Evolutionary conservation across 352 stramenopile genomes (phyloP).

Genomic region (Globisporangium splendens): DNA sequence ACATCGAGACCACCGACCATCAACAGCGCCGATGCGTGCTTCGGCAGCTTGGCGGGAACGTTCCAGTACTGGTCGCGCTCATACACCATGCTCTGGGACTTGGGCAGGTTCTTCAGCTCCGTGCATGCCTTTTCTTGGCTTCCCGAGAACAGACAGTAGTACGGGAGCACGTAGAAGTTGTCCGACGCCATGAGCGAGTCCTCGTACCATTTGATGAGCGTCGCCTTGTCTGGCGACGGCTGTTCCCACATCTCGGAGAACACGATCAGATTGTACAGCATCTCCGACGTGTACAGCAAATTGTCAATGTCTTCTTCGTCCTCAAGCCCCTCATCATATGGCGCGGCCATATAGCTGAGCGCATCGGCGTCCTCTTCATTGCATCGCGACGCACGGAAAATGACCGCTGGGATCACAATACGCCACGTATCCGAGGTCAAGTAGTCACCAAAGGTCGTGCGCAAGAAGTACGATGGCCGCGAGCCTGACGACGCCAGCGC

Average conservation of each 20-base stretch:
- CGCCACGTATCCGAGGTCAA: conserved; percentile 43
- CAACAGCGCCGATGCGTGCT: conserved; percentile 41
- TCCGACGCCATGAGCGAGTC: conserved; percentile 56
- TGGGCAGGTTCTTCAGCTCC: conserved; percentile 40
- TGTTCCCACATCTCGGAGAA: conserved; percentile 76
- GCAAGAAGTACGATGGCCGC: conserved; percentile 68
- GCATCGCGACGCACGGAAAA: conserved; percentile 50
- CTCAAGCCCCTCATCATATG: conserved; percentile 13
- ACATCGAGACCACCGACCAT: conserved; percentile 56
- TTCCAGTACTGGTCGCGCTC: conserved; percentile 71
- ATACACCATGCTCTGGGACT: conserved; percentile 39
- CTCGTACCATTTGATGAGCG: conserved; percentile 58
- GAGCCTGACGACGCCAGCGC: conserved; percentile 30
- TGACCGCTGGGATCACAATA: conserved; percentile 45
- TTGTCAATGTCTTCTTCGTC: conserved; percentile 37
- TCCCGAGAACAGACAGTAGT: conserved; percentile 76
- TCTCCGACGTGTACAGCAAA: conserved; percentile 59
- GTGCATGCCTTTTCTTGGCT: conserved; percentile 54
- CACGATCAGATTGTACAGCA: conserved; percentile 78
- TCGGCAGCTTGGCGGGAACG: conserved; percentile 39
- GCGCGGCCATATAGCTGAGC: conserved; percentile 28
- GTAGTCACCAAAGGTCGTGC: conserved; percentile 54
- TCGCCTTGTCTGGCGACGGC: conserved; percentile 48
- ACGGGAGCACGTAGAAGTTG: conserved; percentile 64
- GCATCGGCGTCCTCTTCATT: conserved; percentile 29